These are phyloP conservation scores for Xylaria sp. DNA, from an alignment of 2,329 filamentous ascomycete genomes.

Conservation along the genomic window DNA sequence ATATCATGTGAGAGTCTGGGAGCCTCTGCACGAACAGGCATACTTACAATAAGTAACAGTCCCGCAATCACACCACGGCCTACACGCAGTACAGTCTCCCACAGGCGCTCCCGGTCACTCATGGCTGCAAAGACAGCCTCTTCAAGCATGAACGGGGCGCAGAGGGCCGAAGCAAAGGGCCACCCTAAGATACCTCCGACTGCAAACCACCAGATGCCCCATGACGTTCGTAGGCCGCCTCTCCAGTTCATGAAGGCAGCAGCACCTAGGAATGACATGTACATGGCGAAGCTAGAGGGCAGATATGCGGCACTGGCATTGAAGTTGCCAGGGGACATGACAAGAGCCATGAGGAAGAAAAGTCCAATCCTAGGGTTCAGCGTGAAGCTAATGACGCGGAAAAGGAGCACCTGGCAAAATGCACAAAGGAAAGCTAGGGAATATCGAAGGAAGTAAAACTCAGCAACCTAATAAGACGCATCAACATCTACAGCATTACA, in stretches of 20 bases:
- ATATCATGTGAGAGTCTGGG: slow-evolving; percentile 33
- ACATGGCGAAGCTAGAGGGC: slow-evolving; percentile 98
- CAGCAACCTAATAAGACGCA: slow-evolving; percentile 60
- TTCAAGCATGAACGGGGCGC: slow-evolving; percentile 82
- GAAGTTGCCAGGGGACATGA: slow-evolving; percentile 91
- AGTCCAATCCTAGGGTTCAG: slow-evolving; percentile 86
- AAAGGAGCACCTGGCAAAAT: slow-evolving; percentile 83
- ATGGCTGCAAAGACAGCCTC: slow-evolving; percentile 71
- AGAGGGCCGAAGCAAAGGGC: slow-evolving; percentile 90
- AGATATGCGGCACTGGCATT: slow-evolving; percentile 88
- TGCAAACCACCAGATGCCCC: slow-evolving; percentile 91
- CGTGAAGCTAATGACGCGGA: slow-evolving; percentile 77
- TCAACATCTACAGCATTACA: slow-evolving; percentile 19
- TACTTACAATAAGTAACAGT: slow-evolving; percentile 74
- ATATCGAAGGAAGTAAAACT: slow-evolving; percentile 90
- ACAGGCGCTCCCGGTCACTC: slow-evolving; percentile 67
- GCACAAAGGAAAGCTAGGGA: slow-evolving; percentile 81
- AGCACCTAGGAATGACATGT: slow-evolving; percentile 85
- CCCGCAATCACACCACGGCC: slow-evolving; percentile 75
- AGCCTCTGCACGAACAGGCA: neutral
- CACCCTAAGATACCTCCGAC: slow-evolving; percentile 87
- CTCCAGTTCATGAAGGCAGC: slow-evolving; percentile 92
- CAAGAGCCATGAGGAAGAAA: slow-evolving; percentile 81
- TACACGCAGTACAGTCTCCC: slow-evolving; percentile 69
- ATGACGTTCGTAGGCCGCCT: slow-evolving; percentile 79